Evolutionary conservation across 1,284 basidiomycete species (phyloP).

Genomic region (Sparassis latifolia): DNA sequence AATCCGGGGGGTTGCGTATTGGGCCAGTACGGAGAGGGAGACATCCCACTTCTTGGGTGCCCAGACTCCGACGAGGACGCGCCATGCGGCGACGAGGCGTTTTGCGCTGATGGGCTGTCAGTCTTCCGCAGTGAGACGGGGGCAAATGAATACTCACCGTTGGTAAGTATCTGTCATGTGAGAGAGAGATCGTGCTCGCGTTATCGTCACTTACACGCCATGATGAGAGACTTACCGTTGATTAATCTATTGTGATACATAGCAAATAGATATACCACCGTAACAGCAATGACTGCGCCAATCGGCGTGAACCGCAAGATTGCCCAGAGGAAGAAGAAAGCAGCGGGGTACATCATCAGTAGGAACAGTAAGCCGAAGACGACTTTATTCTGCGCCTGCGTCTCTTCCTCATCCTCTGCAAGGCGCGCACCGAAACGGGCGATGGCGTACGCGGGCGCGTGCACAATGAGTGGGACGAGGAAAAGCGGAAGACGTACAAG

Average conservation of each 20-base stretch:
- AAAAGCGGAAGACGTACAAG: slow-evolving; percentile 81
- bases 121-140: no score
- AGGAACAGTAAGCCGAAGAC: slow-evolving; percentile 75
- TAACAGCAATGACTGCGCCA: slow-evolving; percentile 32
- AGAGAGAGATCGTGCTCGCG: background rate
- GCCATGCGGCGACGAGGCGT: slow-evolving; percentile 82
- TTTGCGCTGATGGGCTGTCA: slow-evolving; percentile 47
- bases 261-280: slow-evolving; percentile 64
- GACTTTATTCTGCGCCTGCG: slow-evolving; percentile 90
- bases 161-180: slow-evolving; percentile 65
- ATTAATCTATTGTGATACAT: slow-evolving; percentile 78
- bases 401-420: slow-evolving; percentile 84
- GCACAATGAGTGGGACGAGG: slow-evolving; percentile 74
- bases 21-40: slow-evolving; percentile 60
- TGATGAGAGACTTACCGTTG: slow-evolving; percentile 45
- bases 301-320: slow-evolving; percentile 63
- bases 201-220: background rate
- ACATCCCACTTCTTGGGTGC: slow-evolving; percentile 77
- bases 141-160: slow-evolving; percentile 43
- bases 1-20: slow-evolving; percentile 60
- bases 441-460: slow-evolving; percentile 80
- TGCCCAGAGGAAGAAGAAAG: slow-evolving; percentile 81
- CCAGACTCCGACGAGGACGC: slow-evolving; percentile 88
- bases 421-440: slow-evolving; percentile 68
- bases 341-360: slow-evolving; percentile 71